These are phyloP conservation scores for Boechera stricta DNA, from an alignment of 345 rosid species.

Conservation along the genomic window DNA sequence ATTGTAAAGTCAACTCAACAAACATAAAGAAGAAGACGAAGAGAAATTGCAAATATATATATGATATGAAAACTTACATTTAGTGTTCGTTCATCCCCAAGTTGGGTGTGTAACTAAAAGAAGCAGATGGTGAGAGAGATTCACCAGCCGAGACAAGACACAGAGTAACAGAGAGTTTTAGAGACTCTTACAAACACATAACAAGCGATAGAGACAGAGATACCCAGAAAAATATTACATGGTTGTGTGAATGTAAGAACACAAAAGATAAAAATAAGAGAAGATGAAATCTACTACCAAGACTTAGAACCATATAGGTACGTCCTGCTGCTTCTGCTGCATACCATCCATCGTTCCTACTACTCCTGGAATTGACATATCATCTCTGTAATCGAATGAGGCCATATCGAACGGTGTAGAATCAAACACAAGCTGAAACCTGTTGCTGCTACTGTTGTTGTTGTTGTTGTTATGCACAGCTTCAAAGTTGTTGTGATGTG, in stretches of 20 bases:
- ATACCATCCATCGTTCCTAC: slow-evolving; percentile 51
- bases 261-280: slow-evolving; percentile 25
- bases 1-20: not conserved
- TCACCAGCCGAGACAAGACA: slow-evolving; percentile 30
- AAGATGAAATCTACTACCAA: slow-evolving; percentile 39
- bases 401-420: slow-evolving; percentile 67
- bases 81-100: slow-evolving; percentile 39
- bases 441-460: slow-evolving; percentile 43
- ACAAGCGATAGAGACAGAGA: slow-evolving; percentile 25
- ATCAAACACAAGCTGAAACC: slow-evolving; percentile 62
- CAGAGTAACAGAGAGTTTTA: slow-evolving; percentile 30
- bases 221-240: slow-evolving; percentile 42
- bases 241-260: slow-evolving; percentile 29
- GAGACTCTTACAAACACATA: slow-evolving; percentile 33
- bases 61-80: slow-evolving; percentile 33
- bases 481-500: slow-evolving; percentile 48
- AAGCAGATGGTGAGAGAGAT: slow-evolving; percentile 15
- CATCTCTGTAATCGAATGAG: slow-evolving; percentile 74
- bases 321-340: slow-evolving; percentile 82
- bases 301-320: slow-evolving; percentile 67
- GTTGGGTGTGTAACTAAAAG: slow-evolving; percentile 30
- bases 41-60: slow-evolving; percentile 22
- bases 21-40: not conserved
- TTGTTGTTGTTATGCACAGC: slow-evolving; percentile 42
- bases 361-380: slow-evolving; percentile 55